Conservation (phyloP, 495 filamentous ascomycete genomes). For the Penicillium malachiteum region DNA sequence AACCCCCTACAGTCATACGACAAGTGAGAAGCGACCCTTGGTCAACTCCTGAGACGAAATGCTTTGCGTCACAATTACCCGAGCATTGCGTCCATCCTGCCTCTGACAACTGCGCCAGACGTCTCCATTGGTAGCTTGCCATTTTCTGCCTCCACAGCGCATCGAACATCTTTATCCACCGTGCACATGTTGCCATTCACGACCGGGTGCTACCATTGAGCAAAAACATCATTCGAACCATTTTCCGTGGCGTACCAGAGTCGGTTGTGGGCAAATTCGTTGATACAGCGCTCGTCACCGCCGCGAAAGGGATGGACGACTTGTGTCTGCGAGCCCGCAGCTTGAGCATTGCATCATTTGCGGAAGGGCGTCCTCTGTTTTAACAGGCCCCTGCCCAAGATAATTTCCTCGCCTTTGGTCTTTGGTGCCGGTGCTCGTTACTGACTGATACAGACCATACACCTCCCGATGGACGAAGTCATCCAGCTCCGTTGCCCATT, state of each 20-base stretch:
- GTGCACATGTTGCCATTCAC: background rate
- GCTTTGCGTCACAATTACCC: no score
- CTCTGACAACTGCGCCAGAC: no score
- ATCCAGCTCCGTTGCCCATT: constrained; percentile 4
- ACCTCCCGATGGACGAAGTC: background rate
- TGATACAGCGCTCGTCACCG: background rate
- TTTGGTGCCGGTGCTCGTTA: background rate
- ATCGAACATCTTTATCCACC: background rate
- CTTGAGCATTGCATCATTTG: constrained; percentile 1
- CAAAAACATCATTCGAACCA: background rate
- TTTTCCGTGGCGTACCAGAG: background rate
- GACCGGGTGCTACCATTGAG: background rate
- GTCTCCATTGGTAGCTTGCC: no score
- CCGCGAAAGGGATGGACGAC: background rate
- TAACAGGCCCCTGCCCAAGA: constrained; percentile 1
- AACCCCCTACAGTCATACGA: no score
- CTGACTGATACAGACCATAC: constrained; percentile 1
- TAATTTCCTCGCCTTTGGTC: constrained; percentile 3
- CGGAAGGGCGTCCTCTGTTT: background rate
- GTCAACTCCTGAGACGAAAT: no score
- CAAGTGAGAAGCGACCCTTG: no score
- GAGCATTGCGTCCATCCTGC: no score
- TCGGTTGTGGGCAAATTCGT: background rate
- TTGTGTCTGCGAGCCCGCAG: background rate
- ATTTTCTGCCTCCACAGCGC: no score